Base-by-base conservation (phyloP, 2,329 filamentous ascomycete species). In the Tolypocladium guangdongense region DNA sequence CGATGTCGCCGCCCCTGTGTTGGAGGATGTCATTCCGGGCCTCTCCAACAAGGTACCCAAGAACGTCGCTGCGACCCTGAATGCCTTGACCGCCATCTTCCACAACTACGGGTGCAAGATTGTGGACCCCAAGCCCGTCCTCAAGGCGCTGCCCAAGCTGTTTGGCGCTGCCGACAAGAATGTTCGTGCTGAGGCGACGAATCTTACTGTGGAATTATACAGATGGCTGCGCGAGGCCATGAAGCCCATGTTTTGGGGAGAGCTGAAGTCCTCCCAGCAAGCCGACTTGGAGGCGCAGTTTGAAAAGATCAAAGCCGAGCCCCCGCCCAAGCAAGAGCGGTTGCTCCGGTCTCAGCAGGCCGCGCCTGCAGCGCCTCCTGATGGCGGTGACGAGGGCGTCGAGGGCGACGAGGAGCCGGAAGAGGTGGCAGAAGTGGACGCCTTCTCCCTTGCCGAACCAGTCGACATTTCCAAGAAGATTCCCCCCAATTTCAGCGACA, bases 111-210 rank as follows among this genome's bases (percentile, higher is more conserved):
- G 95, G 54, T 95, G 90, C 75, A 96, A 96, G 71, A 83, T 90
- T 20, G 86, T 93, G 50, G 93, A 99, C 64, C 90, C 95, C 4
- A 96, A 99, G 67, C 86, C 89, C 2, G 84, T 95, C 22, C 79
- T 97, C 55, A 97, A 97, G 67, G 74, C 81, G 12, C 76, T 99
- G 2, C 90, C 93, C 3, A 95, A 96, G 66, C 86, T 86, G 2
- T 99, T 96, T 66, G 90, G 89, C 22, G 93, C 97, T 67, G 92
- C 93, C 35, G 93, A 99, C 77, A 99, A 99, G 72, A 97, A 97
- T 67, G 89, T 99, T 18, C 86, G 93, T 70, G 90, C 91, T 4
- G 93, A 96, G 68, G 90, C 91, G 32, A 93, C 93, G 48, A 90
- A 87, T 61, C 76, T 99, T 54, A 87, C 92, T 0, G 89, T 96